Evolutionary conservation across 2,329 filamentous ascomycete genomes (phyloP), one percentile per base, ranked within the genome.

Genomic region (Keithomyces neogunnii): DNA sequence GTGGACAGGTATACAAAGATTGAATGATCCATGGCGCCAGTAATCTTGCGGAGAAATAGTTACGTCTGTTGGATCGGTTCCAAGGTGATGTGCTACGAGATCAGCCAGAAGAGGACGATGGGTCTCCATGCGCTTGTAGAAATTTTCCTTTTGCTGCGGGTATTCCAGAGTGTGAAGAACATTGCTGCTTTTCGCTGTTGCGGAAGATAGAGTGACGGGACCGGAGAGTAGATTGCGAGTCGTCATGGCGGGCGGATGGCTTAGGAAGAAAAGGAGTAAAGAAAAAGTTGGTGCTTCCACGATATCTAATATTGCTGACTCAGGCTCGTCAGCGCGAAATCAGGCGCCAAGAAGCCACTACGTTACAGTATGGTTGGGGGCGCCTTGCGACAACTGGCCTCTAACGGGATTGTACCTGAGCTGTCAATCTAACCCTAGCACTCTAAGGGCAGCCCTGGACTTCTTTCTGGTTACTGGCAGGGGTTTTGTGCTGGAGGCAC

Each of bases 1-100:
- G 28, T 45, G 45, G 43, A 66, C 51, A 7, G 61, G 62, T 47
- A 67, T 54, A 50, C 62, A 67, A 44, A 67, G 56, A 50, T 69
- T 69, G 48, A 67, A 68, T 45, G 33, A 62, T 50, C 65, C 64
- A 65, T 33, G 46, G 10, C 45, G 49, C 55, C 51, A 57, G 33
- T 39, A 52, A 8, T 54, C 50, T 49, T 55, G 53, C 8, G 50
- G 36, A 44, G 55, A 55, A 28, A 57, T 46, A 28, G 39, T n/a
- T 44, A 57, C 29, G 0, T 47, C 54, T 2, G 46, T 31, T 0
- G 28, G 38, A 1, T 43, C 56, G 11, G 47, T 57, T 29, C 51
- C 48, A 33, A 50, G 48, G 48, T 53, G 48, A 53, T 53, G 45
- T 38, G 48, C 51, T 28, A 51, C 48, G 19, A 44, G 31, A 44